Base-by-base conservation (phyloP, 1,284 basidiomycete genomes). In the Cryptococcus sp. region DNA sequence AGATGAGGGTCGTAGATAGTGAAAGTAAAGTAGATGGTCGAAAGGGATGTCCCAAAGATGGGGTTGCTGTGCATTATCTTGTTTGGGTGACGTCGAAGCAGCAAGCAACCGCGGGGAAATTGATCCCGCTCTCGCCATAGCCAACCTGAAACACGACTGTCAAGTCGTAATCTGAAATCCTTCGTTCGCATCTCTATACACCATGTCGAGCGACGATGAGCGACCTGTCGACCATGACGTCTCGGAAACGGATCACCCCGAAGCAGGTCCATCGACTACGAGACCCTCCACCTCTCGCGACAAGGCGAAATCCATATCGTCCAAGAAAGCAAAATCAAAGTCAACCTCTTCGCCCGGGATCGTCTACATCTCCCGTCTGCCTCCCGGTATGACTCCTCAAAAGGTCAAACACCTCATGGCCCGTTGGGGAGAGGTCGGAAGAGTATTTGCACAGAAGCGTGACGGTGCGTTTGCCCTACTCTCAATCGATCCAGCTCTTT, bases 351-450 rank as follows among this genome's bases (percentile, higher is more conserved):
- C 62, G 5, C 69, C 87, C 33, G 94, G 90, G 0, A 84, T 98
- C 51, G 76, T 98, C 41, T 99, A 97, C 73, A 90, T 99, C 47
- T 95, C 91, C 16, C 80, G 94, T 34, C 86, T 98, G 63, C 95
- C 95, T 1, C 94, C 93, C n/a, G 95, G 93, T 1, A 98, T 99
- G 95, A 89, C 87, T 22, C 93, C 94, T 22, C 80, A 88, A 24
- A 98, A 98, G 74, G 89, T 98, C 34, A 85, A 91, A 51, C 91
- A 98, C 75, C 77, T 97, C 36, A 86, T 93, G 84, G 83, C 81
- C 56, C 79, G 79, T 28, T 84, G 89, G 68, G 90, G 89, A 4
- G 86, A 88, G 49, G 76, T 91, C 3, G 87, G 87, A 1, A 78
- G 86, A 47, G 84, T 92, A n/a, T 92, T 89, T 75, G 76, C 91